Percentiles rank a stretch among this genome's conserved stretches.
These are phyloP conservation scores for Xylaria venustula DNA, from an alignment of 495 filamentous ascomycete species.

Conservation along the genomic window DNA sequence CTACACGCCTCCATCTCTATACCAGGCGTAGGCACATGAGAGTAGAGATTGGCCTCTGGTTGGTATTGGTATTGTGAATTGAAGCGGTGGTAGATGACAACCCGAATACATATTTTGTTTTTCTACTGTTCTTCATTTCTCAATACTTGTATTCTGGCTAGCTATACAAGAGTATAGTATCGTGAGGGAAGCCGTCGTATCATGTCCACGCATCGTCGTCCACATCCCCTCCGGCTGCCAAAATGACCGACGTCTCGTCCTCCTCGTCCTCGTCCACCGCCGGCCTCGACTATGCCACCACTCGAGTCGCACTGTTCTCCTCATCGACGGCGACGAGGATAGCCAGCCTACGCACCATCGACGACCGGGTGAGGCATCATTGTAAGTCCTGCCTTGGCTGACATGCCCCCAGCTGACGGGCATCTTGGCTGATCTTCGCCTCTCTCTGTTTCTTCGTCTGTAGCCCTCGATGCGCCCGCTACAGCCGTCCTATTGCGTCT, in stretches of 20 bases:
- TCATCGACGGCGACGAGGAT: constrained; percentile 48
- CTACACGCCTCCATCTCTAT: too few relatives aligned
- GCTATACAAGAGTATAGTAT: too few relatives aligned
- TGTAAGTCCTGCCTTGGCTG: constrained; percentile 28
- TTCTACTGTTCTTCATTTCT: too few relatives aligned
- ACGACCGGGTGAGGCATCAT: constrained; percentile 47
- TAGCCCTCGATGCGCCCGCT: constrained; percentile 40
- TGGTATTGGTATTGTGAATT: too few relatives aligned
- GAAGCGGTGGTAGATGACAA: too few relatives aligned
- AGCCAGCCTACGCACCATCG: constrained; percentile 41
- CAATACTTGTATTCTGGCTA: too few relatives aligned
- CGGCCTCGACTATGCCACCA: constrained; percentile 36
- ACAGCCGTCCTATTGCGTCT: constrained; percentile 56
- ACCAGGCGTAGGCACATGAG: too few relatives aligned
- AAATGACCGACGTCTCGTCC: constrained; percentile 44
- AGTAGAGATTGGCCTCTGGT: too few relatives aligned
- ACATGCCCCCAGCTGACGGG: too few relatives aligned
- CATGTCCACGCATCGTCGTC: constrained; percentile 27
- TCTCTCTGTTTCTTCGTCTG: background rate
- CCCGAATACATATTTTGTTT: too few relatives aligned
- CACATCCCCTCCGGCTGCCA: constrained; percentile 26
- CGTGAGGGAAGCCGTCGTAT: constrained; percentile 5
- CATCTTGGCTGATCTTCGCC: constrained; percentile 1
- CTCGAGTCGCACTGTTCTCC: constrained; percentile 42
- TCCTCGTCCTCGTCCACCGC: constrained; percentile 23